Conservation (phyloP, 345 rosid species). For the Gossypium stocksii region DNA sequence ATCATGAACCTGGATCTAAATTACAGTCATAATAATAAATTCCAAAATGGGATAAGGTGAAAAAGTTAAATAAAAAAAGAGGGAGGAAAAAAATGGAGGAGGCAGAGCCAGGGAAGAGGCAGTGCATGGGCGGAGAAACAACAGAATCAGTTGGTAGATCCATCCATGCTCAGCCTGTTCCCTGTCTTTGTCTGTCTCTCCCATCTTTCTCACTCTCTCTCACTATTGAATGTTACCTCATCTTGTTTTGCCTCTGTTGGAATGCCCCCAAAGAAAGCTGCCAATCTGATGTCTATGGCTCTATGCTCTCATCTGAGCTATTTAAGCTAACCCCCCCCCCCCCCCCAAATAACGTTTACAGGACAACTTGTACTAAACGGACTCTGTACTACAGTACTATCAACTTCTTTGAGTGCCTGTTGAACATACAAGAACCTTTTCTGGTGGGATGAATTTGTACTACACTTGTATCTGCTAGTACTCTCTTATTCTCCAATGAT, state of each 20-base stretch:
- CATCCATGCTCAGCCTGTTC: slow-evolving; percentile 74
- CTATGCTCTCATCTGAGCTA: not conserved
- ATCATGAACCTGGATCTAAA: not conserved
- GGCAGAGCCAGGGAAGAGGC: slow-evolving; percentile 95
- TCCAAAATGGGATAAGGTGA: not conserved
- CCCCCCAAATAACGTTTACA: not conserved
- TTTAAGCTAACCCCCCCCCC: slow-evolving; percentile 5
- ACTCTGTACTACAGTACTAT: slow-evolving; percentile 37
- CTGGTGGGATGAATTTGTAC: slow-evolving; percentile 17
- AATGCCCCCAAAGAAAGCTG: not conserved
- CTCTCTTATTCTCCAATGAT: not conserved
- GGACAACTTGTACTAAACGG: slow-evolving; percentile 29
- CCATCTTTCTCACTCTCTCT: slow-evolving; percentile 32
- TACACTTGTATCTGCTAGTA: slow-evolving; percentile 8
- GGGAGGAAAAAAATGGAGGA: slow-evolving; percentile 4
- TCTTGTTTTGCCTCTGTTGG: not conserved
- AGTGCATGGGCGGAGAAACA: slow-evolving; percentile 77
- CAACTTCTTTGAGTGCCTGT: not conserved
- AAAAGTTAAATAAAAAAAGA: not conserved
- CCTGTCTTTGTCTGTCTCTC: slow-evolving; percentile 40
- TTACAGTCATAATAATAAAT: not conserved
- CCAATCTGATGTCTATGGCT: not conserved
- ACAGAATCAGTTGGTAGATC: slow-evolving; percentile 42
- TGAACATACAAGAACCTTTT: not conserved
- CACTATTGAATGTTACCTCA: slow-evolving; percentile 1